phyloP scores from a whole-genome alignment of 2,329 filamentous ascomycete genomes.

The Malbranchea cinnamomea region DNA sequence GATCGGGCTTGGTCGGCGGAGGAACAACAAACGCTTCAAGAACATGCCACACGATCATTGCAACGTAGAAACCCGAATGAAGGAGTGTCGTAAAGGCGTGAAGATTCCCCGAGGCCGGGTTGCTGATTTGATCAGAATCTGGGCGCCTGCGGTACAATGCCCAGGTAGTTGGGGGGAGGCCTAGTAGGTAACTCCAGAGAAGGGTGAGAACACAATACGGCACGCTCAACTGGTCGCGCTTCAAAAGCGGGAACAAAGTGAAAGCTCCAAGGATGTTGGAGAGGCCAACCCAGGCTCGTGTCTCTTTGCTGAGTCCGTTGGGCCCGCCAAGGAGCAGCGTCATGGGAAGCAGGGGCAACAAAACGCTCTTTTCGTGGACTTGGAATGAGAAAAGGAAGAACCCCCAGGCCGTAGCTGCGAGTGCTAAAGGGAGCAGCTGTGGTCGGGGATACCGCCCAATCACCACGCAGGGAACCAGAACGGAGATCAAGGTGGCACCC shows the following conservation, averaged over 20 bases:
- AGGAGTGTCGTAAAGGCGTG: slow-evolving; percentile 50
- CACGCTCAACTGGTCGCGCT: slow-evolving; percentile 66
- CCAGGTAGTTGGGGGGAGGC: slow-evolving; percentile 64
- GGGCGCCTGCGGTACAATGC: slow-evolving; percentile 47
- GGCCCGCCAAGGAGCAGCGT: slow-evolving; percentile 69
- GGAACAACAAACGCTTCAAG: slow-evolving; percentile 53
- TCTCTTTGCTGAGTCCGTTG: slow-evolving; percentile 60
- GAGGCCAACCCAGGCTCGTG: slow-evolving; percentile 86
- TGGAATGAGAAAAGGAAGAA: slow-evolving; percentile 98
- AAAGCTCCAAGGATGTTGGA: slow-evolving; percentile 78
- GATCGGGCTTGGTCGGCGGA: slow-evolving; percentile 66
- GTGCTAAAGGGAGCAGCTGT: slow-evolving; percentile 60
- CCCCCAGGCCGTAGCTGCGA: slow-evolving; percentile 79
- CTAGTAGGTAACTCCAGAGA: slow-evolving; percentile 83
- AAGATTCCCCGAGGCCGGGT: slow-evolving; percentile 31
- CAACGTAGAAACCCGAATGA: slow-evolving; percentile 60
- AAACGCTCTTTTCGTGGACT: slow-evolving; percentile 93
- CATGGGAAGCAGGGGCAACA: slow-evolving; percentile 86
- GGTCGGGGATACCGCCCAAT: slow-evolving; percentile 67
- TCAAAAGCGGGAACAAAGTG: slow-evolving; percentile 87
- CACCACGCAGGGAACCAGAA: slow-evolving; percentile 63
- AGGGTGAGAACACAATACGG: slow-evolving; percentile 76
- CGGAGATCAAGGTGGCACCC: slow-evolving; percentile 56
- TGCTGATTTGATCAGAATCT: slow-evolving; percentile 24
- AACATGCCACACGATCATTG: slow-evolving; percentile 71